Evolutionary conservation across 805 yeast species (phyloP).

Genomic region (Candida mattraensis): DNA sequence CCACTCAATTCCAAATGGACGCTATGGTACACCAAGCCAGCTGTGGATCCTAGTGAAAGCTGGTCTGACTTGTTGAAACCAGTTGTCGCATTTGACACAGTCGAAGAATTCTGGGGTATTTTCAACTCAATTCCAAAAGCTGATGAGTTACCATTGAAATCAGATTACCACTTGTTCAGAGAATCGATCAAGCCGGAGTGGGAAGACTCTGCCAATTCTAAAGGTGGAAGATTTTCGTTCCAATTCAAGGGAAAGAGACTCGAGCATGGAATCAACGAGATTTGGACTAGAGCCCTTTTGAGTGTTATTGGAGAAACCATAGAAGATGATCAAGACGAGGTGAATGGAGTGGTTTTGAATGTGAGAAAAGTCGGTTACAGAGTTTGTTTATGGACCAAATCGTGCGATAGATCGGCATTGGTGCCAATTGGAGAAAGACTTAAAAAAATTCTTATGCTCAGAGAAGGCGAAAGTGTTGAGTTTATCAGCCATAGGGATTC

Average conservation of each 20-base stretch:
- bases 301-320: conserved; percentile 95
- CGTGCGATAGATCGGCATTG: conserved; percentile 62
- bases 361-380: conserved; percentile 80
- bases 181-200: conserved; percentile 96
- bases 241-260: conserved; percentile 62
- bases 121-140: conserved; percentile 92
- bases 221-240: conserved; percentile 95
- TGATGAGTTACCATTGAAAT: conserved; percentile 82
- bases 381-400: conserved; percentile 91
- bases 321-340: conserved; percentile 78
- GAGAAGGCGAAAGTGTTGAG: conserved; percentile 75
- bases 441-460: conserved; percentile 78
- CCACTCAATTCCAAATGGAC: conserved; percentile 93
- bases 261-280: conserved; percentile 63
- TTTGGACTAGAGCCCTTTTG: conserved; percentile 88
- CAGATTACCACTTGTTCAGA: conserved; percentile 94
- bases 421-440: conserved; percentile 81
- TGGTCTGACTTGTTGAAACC: conserved; percentile 94
- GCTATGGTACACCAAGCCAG: conserved; percentile 96
- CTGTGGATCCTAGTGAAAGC: conserved; percentile 70
- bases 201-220: conserved; percentile 87
- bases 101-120: conserved; percentile 99
- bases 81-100: conserved; percentile 88
- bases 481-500: conserved; percentile 66
- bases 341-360: conserved; percentile 91